These are phyloP conservation scores for Trichocladium uniseriatum DNA, from an alignment of 495 filamentous ascomycete genomes.

Conservation along the genomic window DNA sequence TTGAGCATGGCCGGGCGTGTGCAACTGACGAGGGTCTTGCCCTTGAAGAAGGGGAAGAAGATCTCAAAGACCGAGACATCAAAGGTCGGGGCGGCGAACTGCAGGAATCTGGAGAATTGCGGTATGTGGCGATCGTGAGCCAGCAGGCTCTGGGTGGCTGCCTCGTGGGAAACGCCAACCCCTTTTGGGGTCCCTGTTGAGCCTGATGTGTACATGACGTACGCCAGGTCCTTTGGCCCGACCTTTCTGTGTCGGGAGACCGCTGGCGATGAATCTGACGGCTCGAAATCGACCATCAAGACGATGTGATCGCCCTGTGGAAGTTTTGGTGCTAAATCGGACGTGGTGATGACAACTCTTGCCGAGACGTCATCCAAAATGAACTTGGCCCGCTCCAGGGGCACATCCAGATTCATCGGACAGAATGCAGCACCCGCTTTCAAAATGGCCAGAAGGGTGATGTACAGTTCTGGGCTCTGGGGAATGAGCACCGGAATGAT, in stretches of 20 bases:
- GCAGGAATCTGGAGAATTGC: slow-evolving; percentile 62
- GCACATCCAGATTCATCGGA: slow-evolving; percentile 62
- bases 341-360: slow-evolving; percentile 43
- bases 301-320: slow-evolving; percentile 15
- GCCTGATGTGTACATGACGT: slow-evolving; percentile 87
- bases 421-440: slow-evolving; percentile 75
- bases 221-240: slow-evolving; percentile 49
- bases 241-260: slow-evolving; percentile 5
- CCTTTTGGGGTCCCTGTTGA: slow-evolving; percentile 87
- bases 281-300: slow-evolving; percentile 20
- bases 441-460: slow-evolving; percentile 60
- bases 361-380: slow-evolving; percentile 60
- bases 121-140: slow-evolving; percentile 71
- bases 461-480: slow-evolving; percentile 62
- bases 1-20: slow-evolving; percentile 54
- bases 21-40: slow-evolving; percentile 60
- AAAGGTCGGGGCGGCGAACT: slow-evolving; percentile 81
- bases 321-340: slow-evolving; percentile 26
- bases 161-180: slow-evolving; percentile 65
- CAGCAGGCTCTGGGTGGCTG: slow-evolving; percentile 65
- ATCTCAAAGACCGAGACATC: slow-evolving; percentile 86
- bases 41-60: slow-evolving; percentile 69
- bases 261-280: neutral
- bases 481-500: slow-evolving; percentile 66
- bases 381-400: slow-evolving; percentile 61